Conservation (phyloP, 768 basidiomycete genomes). For the Cytidiella melzeri region DNA sequence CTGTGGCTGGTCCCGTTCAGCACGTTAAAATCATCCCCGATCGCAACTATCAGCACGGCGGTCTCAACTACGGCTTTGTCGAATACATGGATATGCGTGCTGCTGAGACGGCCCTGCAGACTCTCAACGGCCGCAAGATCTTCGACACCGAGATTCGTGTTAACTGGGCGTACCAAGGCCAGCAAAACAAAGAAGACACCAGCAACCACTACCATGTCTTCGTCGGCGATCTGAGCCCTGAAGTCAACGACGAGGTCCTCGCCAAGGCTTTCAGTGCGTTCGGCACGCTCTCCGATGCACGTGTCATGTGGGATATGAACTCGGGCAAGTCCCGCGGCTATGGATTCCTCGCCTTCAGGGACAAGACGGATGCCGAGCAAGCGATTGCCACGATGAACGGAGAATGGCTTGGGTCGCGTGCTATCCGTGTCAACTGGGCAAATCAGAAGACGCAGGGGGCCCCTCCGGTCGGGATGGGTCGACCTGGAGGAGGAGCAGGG, state of each 20-base stretch:
- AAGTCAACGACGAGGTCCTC: conserved; percentile 97
- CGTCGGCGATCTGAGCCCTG: conserved; percentile 98
- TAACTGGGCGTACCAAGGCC: conserved; percentile 99
- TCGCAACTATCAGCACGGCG: conserved; percentile 98
- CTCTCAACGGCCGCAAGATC: conserved; percentile 97
- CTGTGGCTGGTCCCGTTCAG: conserved; percentile 94
- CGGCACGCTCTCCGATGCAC: conserved; percentile 92
- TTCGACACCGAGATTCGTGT: conserved; percentile 99
- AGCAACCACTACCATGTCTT: conserved; percentile 98
- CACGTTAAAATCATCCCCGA: conserved; percentile 99
- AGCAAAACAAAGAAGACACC: conserved; percentile 98
- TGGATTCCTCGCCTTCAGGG: conserved; percentile 97
- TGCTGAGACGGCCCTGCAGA: conserved; percentile 97
- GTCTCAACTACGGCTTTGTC: conserved; percentile 98
- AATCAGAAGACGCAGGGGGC: conserved; percentile 95
- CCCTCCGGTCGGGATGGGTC: conserved; percentile 12
- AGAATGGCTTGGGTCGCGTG: conserved; percentile 97
- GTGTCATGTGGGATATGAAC: conserved; percentile 99
- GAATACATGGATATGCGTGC: conserved; percentile 99
- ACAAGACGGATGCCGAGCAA: conserved; percentile 98
- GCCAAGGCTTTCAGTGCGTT: conserved; percentile 97
- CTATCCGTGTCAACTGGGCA: conserved; percentile 99
- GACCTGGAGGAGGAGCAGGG: conserved; percentile 8
- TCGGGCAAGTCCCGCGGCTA: conserved; percentile 98
- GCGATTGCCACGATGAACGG: conserved; percentile 99